Evolutionary conservation across 73 alveolate genomes (phyloP), one percentile per base, ranked within the genome.

Genomic region (Tetrahymena borealis): DNA sequence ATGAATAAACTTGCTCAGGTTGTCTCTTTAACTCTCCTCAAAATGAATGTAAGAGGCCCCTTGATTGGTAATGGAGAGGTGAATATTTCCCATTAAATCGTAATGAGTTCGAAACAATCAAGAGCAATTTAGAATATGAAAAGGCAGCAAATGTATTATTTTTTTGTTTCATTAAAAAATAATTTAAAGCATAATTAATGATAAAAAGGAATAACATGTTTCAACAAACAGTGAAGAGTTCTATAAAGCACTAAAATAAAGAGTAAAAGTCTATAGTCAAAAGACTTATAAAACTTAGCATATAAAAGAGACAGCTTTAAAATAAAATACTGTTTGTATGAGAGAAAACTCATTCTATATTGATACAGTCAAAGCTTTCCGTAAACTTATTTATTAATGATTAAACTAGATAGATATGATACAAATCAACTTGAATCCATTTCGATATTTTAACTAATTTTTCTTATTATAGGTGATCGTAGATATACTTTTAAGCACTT

Each of bases 281-380:
- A 96, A 94, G 43, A 97, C 96, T 78, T 99, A 99, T 93, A 98
- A 97, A 94, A 91, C 96, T 39, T 91, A 95, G 32, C 99, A 98
- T 93, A 79, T 91, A 43, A 96, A 98, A 90, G 94, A 97, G 78
- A 97, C 94, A 40, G 97, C 95, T 42, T 96, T 97, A 37, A 96
- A 97, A 94, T 95, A 94, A 18, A 99, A 99, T 90, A 98, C 99
- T 20, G 99, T 99, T 31, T 99, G 99, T 95, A 99, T 98, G 99
- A 97, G 99, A 90, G 99, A 99, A 96, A 99, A 99, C 93, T 97
- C 99, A 3, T 99, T 99, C 97, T 99, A 99, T 96, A 99, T 99
- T 40, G 99, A 98, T 95, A 98, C 99, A 1, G 99, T 99, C 16
- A 93, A 99, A 90, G 99, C 85, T 94, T 94, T 91, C 79, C 85